phyloP scores from a whole-genome alignment of 2,329 filamentous ascomycete genomes.

The Parastagonospora avenae region DNA sequence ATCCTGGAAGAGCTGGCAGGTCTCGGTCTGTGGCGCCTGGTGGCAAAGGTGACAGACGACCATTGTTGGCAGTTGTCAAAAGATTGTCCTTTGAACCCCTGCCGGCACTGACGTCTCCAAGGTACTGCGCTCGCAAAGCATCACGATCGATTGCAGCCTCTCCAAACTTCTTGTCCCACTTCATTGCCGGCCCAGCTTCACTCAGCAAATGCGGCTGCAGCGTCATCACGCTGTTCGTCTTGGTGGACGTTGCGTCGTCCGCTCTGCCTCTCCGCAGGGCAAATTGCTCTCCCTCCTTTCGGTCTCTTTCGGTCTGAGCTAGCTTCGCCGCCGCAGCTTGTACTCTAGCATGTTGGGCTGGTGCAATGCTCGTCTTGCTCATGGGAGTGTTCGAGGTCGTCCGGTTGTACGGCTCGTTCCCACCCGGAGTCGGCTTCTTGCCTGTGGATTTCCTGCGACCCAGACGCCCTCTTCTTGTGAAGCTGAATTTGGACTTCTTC shows the following conservation, averaged over 20 bases:
- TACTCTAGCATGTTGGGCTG: conserved; percentile 91
- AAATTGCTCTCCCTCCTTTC: conserved; percentile 56
- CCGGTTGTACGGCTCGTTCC: conserved; percentile 59
- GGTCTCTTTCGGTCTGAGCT: conserved; percentile 70
- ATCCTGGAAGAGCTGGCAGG: conserved; percentile 49
- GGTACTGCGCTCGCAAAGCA: conserved; percentile 81
- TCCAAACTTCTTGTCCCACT: conserved; percentile 96
- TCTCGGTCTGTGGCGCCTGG: conserved; percentile 43
- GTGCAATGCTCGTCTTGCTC: conserved; percentile 84
- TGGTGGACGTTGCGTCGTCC: conserved; percentile 63
- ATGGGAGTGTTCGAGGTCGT: conserved; percentile 56
- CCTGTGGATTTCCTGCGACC: conserved; percentile 59
- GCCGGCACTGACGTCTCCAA: conserved; percentile 74
- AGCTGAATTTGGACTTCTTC: conserved; percentile 94
- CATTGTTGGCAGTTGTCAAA: conserved; percentile 32
- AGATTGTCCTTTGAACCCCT: conserved; percentile 63
- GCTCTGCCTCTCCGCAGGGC: conserved; percentile 61
- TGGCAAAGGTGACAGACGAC: conserved; percentile 32
- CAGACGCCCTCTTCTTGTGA: conserved; percentile 70
- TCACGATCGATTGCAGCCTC: conserved; percentile 90
- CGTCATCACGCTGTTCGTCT: conserved; percentile 89
- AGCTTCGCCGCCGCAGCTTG: conserved; percentile 88
- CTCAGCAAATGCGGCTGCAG: conserved; percentile 82
- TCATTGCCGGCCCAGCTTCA: conserved; percentile 91
- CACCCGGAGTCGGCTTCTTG: conserved; percentile 49